phyloP scores from a whole-genome alignment of 495 filamentous ascomycete genomes.

The Pyrenopolyporus hunteri region DNA sequence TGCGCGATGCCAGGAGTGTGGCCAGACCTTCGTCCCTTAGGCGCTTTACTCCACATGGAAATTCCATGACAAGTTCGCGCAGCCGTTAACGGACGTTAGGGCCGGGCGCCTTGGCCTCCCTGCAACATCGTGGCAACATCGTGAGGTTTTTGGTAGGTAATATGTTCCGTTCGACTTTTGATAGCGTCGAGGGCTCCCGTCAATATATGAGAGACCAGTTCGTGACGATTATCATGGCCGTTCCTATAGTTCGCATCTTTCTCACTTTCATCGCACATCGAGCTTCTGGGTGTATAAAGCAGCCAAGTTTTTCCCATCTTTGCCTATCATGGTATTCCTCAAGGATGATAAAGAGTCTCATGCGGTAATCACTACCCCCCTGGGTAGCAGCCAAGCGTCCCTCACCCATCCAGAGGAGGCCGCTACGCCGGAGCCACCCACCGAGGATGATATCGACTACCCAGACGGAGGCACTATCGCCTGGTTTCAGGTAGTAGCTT shows the following conservation, averaged over 20 bases:
- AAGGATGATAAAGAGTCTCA: constrained; percentile 17
- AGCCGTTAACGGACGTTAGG: constrained; percentile 40
- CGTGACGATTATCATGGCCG: constrained; percentile 8
- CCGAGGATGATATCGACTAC: constrained; percentile 25
- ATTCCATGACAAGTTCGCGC: constrained; percentile 38
- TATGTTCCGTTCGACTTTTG: constrained; percentile 20
- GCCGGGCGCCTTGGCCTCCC: constrained; percentile 16
- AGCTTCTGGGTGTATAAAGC: constrained; percentile 16
- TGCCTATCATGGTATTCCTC: constrained; percentile 31
- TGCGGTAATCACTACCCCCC: constrained; percentile 20
- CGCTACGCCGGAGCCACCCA: neutral
- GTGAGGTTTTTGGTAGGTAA: constrained; percentile 37
- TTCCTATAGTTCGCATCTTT: constrained; percentile 16
- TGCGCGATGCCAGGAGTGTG: constrained; percentile 27
- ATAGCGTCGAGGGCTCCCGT: constrained; percentile 5
- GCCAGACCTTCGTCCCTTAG: constrained; percentile 25
- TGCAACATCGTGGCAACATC: constrained; percentile 37
- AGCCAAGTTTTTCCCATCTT: constrained; percentile 20
- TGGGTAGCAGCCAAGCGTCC: constrained; percentile 19
- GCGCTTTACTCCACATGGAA: constrained; percentile 41
- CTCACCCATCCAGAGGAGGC: constrained; percentile 15
- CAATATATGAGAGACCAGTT: constrained; percentile 30
- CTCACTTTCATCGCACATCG: neutral
- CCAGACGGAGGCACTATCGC: constrained; percentile 50
- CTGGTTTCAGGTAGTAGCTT: constrained; percentile 52